Base-by-base conservation (phyloP, 148 eudicot species). In the Nepenthes gracilis region DNA sequence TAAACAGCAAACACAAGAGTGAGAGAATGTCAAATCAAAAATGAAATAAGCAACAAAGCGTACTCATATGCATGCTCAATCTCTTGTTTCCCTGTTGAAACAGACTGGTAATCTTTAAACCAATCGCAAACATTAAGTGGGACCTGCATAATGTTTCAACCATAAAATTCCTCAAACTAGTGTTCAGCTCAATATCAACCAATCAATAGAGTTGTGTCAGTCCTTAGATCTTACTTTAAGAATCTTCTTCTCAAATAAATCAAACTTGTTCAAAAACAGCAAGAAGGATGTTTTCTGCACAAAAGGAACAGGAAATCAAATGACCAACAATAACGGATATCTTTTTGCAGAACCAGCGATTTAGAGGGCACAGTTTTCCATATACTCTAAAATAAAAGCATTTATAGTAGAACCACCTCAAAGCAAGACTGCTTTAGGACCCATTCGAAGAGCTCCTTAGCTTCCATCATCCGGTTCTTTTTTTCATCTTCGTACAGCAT, bases 361-460 rank as follows among this genome's bases (percentile, higher is more conserved):
- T 52, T 23, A 35, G 5, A 69, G n/a, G 52, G 14, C 2, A 14
- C 5, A n/a, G 7, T 57, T 34, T 36, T 35, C 43, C 35, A 13
- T 5, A 36, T 5, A 58, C 45, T 49, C 14, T 55, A 68, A 62
- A 10, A 34, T 47, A 50, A 47, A 34, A 64, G 34, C 36, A 43
- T 38, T 14, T 47, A 12, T 43, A 23, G 47, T 43, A 57, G 57
- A 64, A 61, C 54, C 72, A 92, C 98, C 96, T 91, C 96, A 65
- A 91, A 91, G 72, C 93, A 91, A 11, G 83, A 90, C 75, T 92
- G 98, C 83, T 88, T 86, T 15, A 92, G 82, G 70, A 92, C 86
- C 98, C 98, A 92, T 59, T 92, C 98, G 63, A 92, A 92, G 68
- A 92, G 92, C 68, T 88, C 98, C 77, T 78, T 92, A 38, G 96